Evolutionary conservation across 2,329 filamentous ascomycete species (phyloP).

Genomic region (Tolypocladium sp.): DNA sequence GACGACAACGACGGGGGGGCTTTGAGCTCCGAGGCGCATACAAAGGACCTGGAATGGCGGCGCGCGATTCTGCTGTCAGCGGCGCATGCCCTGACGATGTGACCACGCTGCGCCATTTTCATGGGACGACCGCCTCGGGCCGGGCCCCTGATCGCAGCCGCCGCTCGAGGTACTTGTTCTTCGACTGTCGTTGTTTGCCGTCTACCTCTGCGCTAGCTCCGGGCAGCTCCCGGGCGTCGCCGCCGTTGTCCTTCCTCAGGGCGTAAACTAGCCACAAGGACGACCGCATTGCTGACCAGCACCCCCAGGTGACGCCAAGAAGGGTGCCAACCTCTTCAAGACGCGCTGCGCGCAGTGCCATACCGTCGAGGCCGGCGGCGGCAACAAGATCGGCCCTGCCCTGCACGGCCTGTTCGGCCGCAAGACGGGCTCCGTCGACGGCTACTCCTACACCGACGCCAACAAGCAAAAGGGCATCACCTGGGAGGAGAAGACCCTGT

Average conservation of each 20-base stretch:
- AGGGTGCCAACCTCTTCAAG: slow-evolving; percentile 99
- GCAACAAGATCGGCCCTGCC: slow-evolving; percentile 97
- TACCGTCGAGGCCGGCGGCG: slow-evolving; percentile 80
- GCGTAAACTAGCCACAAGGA: not conserved
- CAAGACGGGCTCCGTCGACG: slow-evolving; percentile 82
- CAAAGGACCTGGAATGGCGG: not conserved
- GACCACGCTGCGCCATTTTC: slow-evolving; percentile 3
- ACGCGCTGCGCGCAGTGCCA: slow-evolving; percentile 98
- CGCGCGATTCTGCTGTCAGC: not conserved
- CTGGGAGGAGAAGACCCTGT: slow-evolving; percentile 83
- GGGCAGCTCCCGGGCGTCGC: not conserved
- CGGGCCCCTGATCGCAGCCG: not conserved
- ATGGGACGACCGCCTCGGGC: not conserved
- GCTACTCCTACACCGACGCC: slow-evolving; percentile 97
- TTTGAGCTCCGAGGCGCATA: not conserved
- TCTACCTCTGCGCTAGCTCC: not conserved
- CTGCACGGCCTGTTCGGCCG: slow-evolving; percentile 97
- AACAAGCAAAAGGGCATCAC: slow-evolving; percentile 94
- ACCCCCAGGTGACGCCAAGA: slow-evolving; percentile 72
- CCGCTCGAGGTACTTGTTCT: not conserved
- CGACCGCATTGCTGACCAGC: not conserved
- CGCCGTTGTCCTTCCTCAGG: not conserved
- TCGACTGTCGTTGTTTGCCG: not conserved
- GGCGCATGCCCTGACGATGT: not conserved
- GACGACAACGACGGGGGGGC: not conserved